Evolutionary conservation across 371 early-diverging fungal species (phyloP).

Genomic region (Haplosporangium sp.): DNA sequence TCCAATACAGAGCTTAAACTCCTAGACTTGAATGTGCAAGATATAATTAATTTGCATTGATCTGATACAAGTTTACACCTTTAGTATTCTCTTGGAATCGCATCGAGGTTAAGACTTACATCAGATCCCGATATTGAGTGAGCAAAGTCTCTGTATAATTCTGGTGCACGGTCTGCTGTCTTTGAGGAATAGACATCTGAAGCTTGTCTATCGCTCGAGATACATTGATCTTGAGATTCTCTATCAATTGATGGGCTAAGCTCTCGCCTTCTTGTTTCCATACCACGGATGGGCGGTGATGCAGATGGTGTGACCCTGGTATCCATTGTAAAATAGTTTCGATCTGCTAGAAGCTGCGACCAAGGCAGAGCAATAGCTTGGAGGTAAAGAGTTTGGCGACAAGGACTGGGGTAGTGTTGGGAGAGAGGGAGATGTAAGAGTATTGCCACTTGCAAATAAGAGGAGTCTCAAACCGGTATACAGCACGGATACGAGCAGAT

Average conservation of each 20-base stretch:
- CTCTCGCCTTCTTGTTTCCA: neutral
- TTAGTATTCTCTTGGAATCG: neutral
- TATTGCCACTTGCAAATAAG: neutral
- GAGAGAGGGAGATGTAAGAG: neutral
- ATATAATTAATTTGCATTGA: neutral
- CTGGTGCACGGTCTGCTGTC: neutral
- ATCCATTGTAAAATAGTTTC: constrained; percentile 2
- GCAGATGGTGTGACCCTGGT: neutral
- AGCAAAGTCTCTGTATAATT: neutral
- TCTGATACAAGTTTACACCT: too few relatives aligned
- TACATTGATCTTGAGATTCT: neutral
- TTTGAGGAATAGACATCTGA: constrained; percentile 3
- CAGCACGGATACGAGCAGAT: neutral
- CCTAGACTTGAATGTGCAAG: neutral
- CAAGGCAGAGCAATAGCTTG: too few relatives aligned
- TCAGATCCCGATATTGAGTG: neutral
- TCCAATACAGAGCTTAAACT: neutral
- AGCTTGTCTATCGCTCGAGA: neutral
- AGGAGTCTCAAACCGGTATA: too few relatives aligned
- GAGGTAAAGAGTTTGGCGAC: neutral
- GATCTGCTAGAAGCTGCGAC: neutral
- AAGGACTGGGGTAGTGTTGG: neutral
- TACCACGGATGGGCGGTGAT: neutral
- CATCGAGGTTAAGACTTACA: neutral
- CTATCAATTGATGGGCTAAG: neutral